These are phyloP conservation scores for Rhynchospora pubera DNA, from an alignment of 176 grass and related monocot genomes.

Conservation along the genomic window DNA sequence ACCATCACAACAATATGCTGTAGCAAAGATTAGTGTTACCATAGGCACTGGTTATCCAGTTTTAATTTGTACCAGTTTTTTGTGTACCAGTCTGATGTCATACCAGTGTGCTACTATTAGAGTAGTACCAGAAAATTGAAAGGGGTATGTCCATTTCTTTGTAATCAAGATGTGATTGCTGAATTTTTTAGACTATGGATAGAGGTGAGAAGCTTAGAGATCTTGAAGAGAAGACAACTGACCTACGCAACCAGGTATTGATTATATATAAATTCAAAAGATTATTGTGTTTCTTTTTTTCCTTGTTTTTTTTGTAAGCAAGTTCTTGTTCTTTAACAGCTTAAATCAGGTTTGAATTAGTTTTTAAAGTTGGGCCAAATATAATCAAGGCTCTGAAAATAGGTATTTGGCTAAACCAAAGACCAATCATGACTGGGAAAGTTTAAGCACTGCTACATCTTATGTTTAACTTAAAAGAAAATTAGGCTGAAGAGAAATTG, in stretches of 20 bases:
- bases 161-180: background rate
- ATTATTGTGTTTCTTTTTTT: background rate
- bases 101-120: background rate
- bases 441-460: no score
- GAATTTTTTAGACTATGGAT: constrained; percentile 55
- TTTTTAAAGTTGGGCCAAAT: background rate
- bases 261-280: background rate
- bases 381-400: background rate
- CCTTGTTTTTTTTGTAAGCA: background rate
- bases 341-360: background rate
- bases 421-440: no score
- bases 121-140: background rate
- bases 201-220: constrained; percentile 74
- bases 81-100: background rate
- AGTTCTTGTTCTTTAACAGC: background rate
- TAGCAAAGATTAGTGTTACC: background rate
- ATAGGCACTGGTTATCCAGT: background rate
- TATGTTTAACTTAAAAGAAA: no score
- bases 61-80: background rate
- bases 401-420: background rate
- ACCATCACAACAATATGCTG: background rate
- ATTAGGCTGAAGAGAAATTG: no score
- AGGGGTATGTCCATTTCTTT: background rate
- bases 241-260: constrained; percentile 64
- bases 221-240: constrained; percentile 78